Percentiles rank a stretch among this genome's conserved stretches.
Evolutionary conservation across 768 basidiomycete species (phyloP).

Genomic region (Tricholoma matsutake): DNA sequence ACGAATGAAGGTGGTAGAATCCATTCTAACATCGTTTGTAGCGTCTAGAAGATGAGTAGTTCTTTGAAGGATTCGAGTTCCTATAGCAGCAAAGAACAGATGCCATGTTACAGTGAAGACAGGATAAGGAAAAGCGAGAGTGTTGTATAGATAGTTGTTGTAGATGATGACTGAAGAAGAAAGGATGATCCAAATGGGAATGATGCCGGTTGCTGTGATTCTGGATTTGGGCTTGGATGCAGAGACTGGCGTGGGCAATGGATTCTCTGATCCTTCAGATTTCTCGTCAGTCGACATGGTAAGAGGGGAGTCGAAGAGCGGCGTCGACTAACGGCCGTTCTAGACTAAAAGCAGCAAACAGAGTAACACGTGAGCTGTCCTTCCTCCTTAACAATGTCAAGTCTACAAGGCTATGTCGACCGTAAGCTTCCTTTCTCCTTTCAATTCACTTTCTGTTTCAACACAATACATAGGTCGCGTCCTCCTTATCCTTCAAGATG

Average conservation of each 20-base stretch:
- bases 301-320: neutral
- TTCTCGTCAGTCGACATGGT: conserved; percentile 8
- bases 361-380: conserved; percentile 19
- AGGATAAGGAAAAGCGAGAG: conserved; percentile 80
- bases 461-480: conserved; percentile 63
- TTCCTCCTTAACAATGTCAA: conserved; percentile 62
- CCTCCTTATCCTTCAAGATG: conserved; percentile 93
- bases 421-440: conserved; percentile 49
- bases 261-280: conserved; percentile 11
- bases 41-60: conserved; percentile 82
- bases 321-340: neutral
- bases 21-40: conserved; percentile 74
- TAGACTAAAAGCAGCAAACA: neutral
- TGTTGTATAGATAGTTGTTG: conserved; percentile 90
- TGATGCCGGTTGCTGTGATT: conserved; percentile 66
- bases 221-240: conserved; percentile 40
- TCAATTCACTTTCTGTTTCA: too few species aligned
- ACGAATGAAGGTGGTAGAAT: conserved; percentile 70
- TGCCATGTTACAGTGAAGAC: conserved; percentile 94
- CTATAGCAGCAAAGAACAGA: conserved; percentile 71
- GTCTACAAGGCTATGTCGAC: conserved; percentile 90
- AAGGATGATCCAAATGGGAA: conserved; percentile 91
- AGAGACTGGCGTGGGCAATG: conserved; percentile 60
- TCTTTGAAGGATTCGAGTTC: conserved; percentile 81
- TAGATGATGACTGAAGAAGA: conserved; percentile 92